phyloP scores from a whole-genome alignment of 306 rosid genomes.

The Castanea sativa region DNA sequence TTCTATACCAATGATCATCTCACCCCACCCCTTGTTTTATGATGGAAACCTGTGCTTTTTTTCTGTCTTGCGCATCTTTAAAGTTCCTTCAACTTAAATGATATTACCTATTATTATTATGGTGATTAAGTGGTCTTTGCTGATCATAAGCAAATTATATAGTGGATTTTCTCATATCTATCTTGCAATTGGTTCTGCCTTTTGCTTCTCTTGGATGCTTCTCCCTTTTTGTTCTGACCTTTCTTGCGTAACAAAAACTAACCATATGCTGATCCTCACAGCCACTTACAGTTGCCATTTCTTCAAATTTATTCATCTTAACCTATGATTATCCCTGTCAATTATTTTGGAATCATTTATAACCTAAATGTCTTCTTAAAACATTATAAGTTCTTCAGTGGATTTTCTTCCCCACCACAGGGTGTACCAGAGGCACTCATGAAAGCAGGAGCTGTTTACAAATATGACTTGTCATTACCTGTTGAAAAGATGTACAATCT shows the following conservation, averaged over 20 bases:
- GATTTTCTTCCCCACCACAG: conserved; percentile 33
- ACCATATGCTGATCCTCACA: neutral
- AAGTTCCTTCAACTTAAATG: neutral
- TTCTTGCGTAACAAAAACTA: neutral
- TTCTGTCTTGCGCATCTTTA: neutral
- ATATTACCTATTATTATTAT: neutral
- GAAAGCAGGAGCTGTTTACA: conserved; percentile 86
- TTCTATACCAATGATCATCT: neutral
- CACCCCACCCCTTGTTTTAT: neutral
- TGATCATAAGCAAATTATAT: neutral
- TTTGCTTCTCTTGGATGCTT: conserved; percentile 14
- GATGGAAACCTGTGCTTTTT: neutral
- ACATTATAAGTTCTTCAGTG: neutral
- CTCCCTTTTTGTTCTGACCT: neutral
- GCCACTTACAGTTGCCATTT: neutral
- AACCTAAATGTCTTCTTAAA: neutral
- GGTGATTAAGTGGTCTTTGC: neutral
- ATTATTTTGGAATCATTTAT: neutral
- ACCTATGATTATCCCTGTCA: neutral
- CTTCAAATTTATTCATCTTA: neutral
- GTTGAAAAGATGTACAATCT: conserved; percentile 70
- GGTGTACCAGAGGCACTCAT: conserved; percentile 84
- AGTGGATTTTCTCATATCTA: neutral
- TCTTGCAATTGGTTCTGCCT: neutral
- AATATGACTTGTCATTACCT: conserved; percentile 86